Conservation (phyloP, 352 stramenopile genomes). For the Phytopythium kandeliae region DNA sequence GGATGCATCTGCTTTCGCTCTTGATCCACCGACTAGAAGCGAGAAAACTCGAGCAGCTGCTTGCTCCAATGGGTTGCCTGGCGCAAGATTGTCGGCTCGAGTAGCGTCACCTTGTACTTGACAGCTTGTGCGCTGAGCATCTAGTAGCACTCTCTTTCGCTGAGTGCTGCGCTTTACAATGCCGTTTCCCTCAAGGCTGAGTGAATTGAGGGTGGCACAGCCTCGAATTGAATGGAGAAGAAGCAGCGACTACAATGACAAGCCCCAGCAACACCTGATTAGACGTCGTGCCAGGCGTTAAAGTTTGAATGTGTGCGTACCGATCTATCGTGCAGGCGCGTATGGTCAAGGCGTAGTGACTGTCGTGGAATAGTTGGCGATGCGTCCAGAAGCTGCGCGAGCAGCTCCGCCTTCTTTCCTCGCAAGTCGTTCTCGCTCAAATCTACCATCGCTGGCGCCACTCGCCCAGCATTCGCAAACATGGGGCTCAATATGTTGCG, state of each 20-base stretch:
- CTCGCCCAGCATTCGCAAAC: slow-evolving; percentile 51
- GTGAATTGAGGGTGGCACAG: slow-evolving; percentile 40
- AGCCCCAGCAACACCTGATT: neutral
- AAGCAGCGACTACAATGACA: slow-evolving; percentile 33
- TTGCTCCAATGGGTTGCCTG: slow-evolving; percentile 25
- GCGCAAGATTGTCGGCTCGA: neutral
- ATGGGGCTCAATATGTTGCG: slow-evolving; percentile 53
- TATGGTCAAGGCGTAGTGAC: slow-evolving; percentile 53
- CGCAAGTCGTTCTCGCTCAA: slow-evolving; percentile 75
- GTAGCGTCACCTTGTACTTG: neutral
- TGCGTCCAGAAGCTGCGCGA: slow-evolving; percentile 46
- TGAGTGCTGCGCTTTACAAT: slow-evolving; percentile 29
- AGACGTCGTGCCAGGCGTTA: neutral
- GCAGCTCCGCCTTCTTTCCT: slow-evolving; percentile 29
- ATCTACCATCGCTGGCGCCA: slow-evolving; percentile 41
- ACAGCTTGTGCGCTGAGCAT: neutral
- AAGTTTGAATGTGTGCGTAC: slow-evolving; percentile 14
- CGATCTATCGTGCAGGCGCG: slow-evolving; percentile 46
- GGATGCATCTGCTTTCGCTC: no score
- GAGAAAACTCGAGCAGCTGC: slow-evolving; percentile 21
- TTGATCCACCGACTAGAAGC: slow-evolving; percentile 28
- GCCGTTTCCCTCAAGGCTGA: slow-evolving; percentile 72
- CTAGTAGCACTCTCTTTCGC: slow-evolving; percentile 5
- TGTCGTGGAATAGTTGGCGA: slow-evolving; percentile 30
- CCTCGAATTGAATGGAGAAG: slow-evolving; percentile 53